Base-by-base conservation (phyloP, 2,329 filamentous ascomycete genomes). In the Drechslerella dactyloides region DNA sequence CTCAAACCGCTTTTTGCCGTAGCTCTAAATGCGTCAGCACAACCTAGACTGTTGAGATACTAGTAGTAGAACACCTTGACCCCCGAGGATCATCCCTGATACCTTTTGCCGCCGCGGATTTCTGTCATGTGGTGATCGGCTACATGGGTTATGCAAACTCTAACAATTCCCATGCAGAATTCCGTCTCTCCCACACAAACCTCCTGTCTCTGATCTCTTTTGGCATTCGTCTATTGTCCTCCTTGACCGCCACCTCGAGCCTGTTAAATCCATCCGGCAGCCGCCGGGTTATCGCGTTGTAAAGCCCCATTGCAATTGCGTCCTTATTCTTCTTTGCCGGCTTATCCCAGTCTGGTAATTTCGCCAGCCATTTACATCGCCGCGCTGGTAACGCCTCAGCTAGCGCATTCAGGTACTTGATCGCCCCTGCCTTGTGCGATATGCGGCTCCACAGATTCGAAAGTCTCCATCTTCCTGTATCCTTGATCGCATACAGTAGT, bases 121-220 rank as follows among this genome's bases (percentile, higher is more conserved):
- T 27, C 11, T n/a, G n/a, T n/a, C n/a, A n/a, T n/a, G n/a, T n/a
- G n/a, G n/a, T n/a, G n/a, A n/a, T n/a, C n/a, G n/a, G n/a, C n/a
- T 3, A 23, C 5, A 37, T 35, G 6, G 24, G 11, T 44, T 24
- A 61, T 63, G 44, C 42, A 52, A 42, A 62, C 11, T 51, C 40
- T 23, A 40, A 13, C 10, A 64, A 54, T n/a, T 64, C 42, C 51
- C 66, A 70, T 1, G 30, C 24, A 7, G 2, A 13, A 30, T 30
- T 5, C 15, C 37, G 1, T 23, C 46, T 59, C 27, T 64, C 60
- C 59, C 66, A 70, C 5, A 64, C 44, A 35, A 64, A 70, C n/a
- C 48, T 50, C 13, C 54, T 59, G 21, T 64, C 59, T 17, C 7
- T 35, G 2, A 33, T 17, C 44, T 60, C 51, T 6, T 40, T 42